Base-by-base conservation (phyloP, 2,329 filamentous ascomycete genomes). In the Davidsoniella neocaledoniae region DNA sequence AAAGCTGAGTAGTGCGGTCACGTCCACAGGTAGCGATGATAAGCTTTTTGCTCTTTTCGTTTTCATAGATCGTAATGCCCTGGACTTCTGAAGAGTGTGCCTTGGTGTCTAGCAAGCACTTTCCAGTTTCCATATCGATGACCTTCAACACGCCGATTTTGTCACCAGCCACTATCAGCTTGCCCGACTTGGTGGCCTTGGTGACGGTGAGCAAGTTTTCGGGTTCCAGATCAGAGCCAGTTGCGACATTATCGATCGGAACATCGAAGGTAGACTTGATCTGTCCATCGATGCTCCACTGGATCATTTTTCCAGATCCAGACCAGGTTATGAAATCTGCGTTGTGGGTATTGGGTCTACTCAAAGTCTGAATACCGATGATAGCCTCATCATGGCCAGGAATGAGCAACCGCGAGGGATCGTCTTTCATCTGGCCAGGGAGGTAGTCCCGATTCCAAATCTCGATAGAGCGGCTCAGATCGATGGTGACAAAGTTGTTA, bases 1-100 rank as follows among this genome's bases (percentile, higher is more conserved):
- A 96, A n/a, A 98, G 68, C 62, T 98, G 91, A 1, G 90, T 77
- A n/a, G 83, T 94, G 46, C 91, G 81, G 64, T 98, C 91, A 56
- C 91, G 76, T 36, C 86, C 85, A 60, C 83, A 88, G 9, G 81
- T 87, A 16, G 85, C 90, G 57, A 96, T 71, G 43, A 94, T 68
- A 36, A 77, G 73, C 43, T 68, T 71, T 1, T 73, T 68, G 1
- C 73, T 69, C 21, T 53, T 43, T 23, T 44, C 12, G 42, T 72
- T 71, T 56, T 85, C 76, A 57, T 79, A 78, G 4, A 93, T 70
- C 17, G 81, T 77, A 56, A 96, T 81, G 57, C 83, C 83, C 38
- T 86, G 86, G 54, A 94, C 83, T 58, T 95, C 86, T 6, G 79
- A 80, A 4, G 83, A 76, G 61, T 98, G 91, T 25, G 88, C 91